phyloP scores from a whole-genome alignment of 2,329 filamentous ascomycete genomes.

The Rhinocladiella similis region DNA sequence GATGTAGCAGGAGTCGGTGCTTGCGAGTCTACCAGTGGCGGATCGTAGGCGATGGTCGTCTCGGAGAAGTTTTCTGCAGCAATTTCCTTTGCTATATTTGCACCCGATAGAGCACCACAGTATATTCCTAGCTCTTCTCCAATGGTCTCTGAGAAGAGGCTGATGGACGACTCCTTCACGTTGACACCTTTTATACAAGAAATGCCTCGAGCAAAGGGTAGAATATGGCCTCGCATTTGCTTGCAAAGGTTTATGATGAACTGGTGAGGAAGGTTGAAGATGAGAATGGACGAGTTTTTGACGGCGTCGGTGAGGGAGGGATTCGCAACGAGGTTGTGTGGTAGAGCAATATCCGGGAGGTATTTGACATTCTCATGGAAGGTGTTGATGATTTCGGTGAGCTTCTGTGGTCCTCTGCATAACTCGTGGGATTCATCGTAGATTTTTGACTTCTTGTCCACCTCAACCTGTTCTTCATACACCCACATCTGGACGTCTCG shows the following conservation, averaged over 20 bases:
- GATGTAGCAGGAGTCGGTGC: constrained; percentile 62
- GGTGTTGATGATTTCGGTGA: constrained; percentile 87
- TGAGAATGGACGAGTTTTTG: constrained; percentile 78
- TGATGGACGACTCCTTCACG: constrained; percentile 80
- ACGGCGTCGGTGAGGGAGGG: constrained; percentile 78
- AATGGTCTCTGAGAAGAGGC: constrained; percentile 93
- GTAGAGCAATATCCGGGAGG: constrained; percentile 82
- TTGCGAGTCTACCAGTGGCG: constrained; percentile 82
- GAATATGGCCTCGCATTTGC: constrained; percentile 80
- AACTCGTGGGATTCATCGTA: constrained; percentile 62
- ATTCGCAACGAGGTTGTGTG: constrained; percentile 79
- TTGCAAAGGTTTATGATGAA: constrained; percentile 88
- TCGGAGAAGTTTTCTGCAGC: constrained; percentile 95
- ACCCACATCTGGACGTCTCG: constrained; percentile 98
- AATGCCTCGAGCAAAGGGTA: constrained; percentile 89
- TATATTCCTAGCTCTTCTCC: constrained; percentile 90
- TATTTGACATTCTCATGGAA: constrained; percentile 98
- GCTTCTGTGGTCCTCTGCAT: constrained; percentile 72
- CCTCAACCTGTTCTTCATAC: constrained; percentile 83
- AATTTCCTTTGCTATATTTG: constrained; percentile 95
- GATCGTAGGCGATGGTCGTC: constrained; percentile 95
- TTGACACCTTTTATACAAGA: constrained; percentile 98
- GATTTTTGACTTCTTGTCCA: constrained; percentile 70
- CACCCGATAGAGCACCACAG: constrained; percentile 90
- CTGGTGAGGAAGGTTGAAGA: constrained; percentile 96